phyloP scores from a whole-genome alignment of 2,329 filamentous ascomycete species.

The Penicillium expansum region DNA sequence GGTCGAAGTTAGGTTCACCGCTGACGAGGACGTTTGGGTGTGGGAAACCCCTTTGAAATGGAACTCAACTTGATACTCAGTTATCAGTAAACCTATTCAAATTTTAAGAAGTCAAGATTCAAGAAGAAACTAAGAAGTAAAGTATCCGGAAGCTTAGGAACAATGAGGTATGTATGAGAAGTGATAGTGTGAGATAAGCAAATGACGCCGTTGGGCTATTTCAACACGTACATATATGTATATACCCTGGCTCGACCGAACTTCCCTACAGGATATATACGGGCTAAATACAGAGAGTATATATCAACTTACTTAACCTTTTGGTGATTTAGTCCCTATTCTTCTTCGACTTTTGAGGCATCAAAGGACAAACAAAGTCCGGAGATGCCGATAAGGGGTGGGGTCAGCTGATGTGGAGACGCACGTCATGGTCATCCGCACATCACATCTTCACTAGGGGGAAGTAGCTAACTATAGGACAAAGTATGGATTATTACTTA shows the following conservation, averaged over 20 bases:
- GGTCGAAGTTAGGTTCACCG: constrained; percentile 18
- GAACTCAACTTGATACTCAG: not conserved
- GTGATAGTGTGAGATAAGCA: constrained; percentile 7
- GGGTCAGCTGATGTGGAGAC: constrained; percentile 12
- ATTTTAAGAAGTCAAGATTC: not conserved
- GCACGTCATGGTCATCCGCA: constrained; percentile 11
- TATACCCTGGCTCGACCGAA: not conserved
- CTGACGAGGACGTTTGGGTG: not conserved
- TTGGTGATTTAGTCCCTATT: not conserved
- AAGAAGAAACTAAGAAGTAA: not conserved
- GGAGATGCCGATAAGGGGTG: constrained; percentile 7
- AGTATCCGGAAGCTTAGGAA: constrained; percentile 4
- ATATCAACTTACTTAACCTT: not conserved
- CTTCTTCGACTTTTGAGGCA: not conserved
- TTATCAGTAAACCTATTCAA: not conserved
- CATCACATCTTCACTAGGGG: too few relatives aligned
- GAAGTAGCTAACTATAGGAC: too few relatives aligned
- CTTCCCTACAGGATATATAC: not conserved
- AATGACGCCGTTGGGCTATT: constrained; percentile 1
- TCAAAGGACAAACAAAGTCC: not conserved
- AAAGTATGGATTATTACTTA: too few relatives aligned
- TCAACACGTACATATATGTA: not conserved
- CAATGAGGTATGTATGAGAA: constrained; percentile 12
- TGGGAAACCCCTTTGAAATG: not conserved
- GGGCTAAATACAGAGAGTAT: not conserved